Conservation (phyloP, 1,284 basidiomycete genomes). For the Exobasidium rhododendri region DNA sequence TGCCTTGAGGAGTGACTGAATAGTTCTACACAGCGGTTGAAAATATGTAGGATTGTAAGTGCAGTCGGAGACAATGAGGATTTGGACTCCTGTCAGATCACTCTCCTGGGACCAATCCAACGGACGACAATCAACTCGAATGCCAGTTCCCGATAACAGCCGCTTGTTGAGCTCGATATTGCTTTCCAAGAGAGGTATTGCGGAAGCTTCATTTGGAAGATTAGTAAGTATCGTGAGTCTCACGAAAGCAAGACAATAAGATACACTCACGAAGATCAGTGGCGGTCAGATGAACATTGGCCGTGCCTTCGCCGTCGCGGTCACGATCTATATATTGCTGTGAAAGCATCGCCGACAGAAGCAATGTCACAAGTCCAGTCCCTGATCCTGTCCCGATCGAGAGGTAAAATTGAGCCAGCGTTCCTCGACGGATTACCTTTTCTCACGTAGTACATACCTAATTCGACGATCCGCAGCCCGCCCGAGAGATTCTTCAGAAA, state of each 20-base stretch:
- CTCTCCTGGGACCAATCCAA: conserved; percentile 6
- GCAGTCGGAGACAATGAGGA: conserved; percentile 21
- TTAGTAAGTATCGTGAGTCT: background rate
- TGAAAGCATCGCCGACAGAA: background rate
- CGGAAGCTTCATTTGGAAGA: background rate
- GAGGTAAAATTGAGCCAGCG: background rate
- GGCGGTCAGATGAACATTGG: background rate
- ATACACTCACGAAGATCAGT: conserved; percentile 11
- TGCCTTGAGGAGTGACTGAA: background rate
- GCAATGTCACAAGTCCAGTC: conserved; percentile 13
- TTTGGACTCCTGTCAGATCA: background rate
- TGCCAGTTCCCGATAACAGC: background rate
- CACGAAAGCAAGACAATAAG: background rate
- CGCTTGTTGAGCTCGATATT: conserved; percentile 7
- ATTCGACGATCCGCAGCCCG: background rate
- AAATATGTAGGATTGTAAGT: conserved; percentile 22
- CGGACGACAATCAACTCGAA: background rate
- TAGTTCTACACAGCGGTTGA: conserved; percentile 2
- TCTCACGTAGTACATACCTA: background rate
- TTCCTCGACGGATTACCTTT: background rate
- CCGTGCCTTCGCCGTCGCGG: background rate
- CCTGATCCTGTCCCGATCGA: conserved; percentile 14
- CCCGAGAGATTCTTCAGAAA: background rate
- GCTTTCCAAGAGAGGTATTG: conserved; percentile 10
- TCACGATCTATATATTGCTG: background rate